Percentiles rank a stretch among this genome's conserved stretches.
Evolutionary conservation across 2,329 filamentous ascomycete genomes (phyloP).

Genomic region (Colletotrichum liriopes): DNA sequence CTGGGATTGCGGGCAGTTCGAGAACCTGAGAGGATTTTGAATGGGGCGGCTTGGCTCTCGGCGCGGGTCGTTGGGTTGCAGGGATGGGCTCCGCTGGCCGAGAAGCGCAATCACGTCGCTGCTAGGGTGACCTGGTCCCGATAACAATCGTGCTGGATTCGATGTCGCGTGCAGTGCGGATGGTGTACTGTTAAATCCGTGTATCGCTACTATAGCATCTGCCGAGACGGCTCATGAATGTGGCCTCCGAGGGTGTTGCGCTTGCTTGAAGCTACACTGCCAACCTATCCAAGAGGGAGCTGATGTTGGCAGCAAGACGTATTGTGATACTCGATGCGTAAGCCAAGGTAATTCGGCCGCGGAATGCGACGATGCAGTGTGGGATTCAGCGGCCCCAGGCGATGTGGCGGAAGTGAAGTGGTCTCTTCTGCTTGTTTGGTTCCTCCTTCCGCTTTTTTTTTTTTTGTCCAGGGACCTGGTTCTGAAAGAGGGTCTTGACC

Average conservation of each 20-base stretch:
- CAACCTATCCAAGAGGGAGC: not conserved
- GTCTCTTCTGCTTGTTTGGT: slow-evolving; percentile 13
- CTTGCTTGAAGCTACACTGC: not conserved
- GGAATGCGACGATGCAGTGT: slow-evolving; percentile 4
- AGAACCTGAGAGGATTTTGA: slow-evolving; percentile 36
- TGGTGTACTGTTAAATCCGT: not conserved
- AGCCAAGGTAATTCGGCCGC: not conserved
- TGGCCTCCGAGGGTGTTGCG: not conserved
- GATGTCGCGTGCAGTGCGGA: slow-evolving; percentile 23
- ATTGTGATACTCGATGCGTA: not conserved
- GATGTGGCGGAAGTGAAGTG: slow-evolving; percentile 16
- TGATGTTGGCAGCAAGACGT: not conserved
- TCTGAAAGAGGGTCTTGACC: slow-evolving; percentile 36
- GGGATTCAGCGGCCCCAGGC: not conserved
- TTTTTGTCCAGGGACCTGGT: slow-evolving; percentile 23
- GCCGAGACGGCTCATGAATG: not conserved
- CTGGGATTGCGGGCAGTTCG: slow-evolving; percentile 16
- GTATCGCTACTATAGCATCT: not conserved
- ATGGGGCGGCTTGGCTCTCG: slow-evolving; percentile 33
- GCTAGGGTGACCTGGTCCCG: slow-evolving; percentile 26
- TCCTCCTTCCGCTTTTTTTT: slow-evolving; percentile 19
- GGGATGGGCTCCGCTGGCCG: slow-evolving; percentile 26
- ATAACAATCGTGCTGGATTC: slow-evolving; percentile 6
- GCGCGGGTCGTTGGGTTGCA: slow-evolving; percentile 31
- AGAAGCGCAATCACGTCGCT: slow-evolving; percentile 31